Evolutionary conservation across 371 early-diverging fungal species (phyloP).

Genomic region (Nematocida sp.): DNA sequence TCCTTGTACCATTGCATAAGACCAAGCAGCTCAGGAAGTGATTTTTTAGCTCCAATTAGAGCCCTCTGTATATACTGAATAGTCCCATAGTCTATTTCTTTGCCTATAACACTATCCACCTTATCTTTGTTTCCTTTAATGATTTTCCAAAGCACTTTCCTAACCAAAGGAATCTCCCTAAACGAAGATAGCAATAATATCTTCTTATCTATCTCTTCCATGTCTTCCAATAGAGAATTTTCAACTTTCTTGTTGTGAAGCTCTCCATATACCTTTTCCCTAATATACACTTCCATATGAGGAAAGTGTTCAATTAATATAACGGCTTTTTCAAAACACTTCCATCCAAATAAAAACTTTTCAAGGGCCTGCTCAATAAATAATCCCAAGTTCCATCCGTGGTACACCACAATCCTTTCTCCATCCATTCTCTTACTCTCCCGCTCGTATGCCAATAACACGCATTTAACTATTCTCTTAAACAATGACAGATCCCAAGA

Average conservation of each 20-base stretch:
- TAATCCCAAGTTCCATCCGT: conserved; percentile 1
- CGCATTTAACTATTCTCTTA: neutral
- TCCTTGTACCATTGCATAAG: conserved; percentile 8
- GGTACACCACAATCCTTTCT: neutral
- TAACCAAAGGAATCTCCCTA: conserved; percentile 33
- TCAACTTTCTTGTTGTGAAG: conserved; percentile 16
- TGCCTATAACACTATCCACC: neutral
- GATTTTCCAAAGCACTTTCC: conserved; percentile 6
- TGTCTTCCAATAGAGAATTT: neutral
- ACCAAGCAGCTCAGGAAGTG: neutral
- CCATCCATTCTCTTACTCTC: neutral
- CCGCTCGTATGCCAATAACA: neutral
- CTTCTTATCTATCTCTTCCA: neutral
- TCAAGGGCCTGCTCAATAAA: conserved; percentile 21
- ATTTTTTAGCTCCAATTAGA: neutral
- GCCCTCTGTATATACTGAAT: conserved; percentile 17
- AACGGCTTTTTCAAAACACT: conserved; percentile 26
- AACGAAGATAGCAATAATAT: conserved; percentile 29
- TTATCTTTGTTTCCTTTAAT: neutral
- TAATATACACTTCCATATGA: neutral
- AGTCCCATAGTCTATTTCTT: neutral
- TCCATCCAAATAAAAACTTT: neutral
- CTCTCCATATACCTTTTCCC: conserved; percentile 10
- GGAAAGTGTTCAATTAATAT: conserved; percentile 33
- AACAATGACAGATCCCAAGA: conserved; percentile 19